Base-by-base conservation (phyloP, 345 rosid species). In the Rhizophora mangle region DNA sequence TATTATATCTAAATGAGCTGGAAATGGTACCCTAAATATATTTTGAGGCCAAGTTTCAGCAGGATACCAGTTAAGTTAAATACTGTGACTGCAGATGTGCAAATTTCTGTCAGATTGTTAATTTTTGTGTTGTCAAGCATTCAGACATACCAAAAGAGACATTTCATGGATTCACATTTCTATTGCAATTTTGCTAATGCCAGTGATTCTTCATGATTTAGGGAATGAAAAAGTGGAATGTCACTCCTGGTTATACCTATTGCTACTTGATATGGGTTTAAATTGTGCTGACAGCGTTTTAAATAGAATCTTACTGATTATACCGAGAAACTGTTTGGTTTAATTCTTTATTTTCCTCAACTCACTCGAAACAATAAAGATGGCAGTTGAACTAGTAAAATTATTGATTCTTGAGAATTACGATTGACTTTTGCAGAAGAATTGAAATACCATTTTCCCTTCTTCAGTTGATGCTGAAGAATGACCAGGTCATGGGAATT, bases 401-500 rank as follows among this genome's bases (percentile, higher is more conserved):
- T 68, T 54, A 59, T 60, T 21, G 60, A 56, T 43, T 24, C 22
- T 62, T 36, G 29, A 64, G 56, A 57, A 9, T 20, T 29, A 43
- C 16, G 32, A 34, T 58, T 9, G 58, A 13, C 34, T 60, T 58
- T 27, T 56, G 21, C 77, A 54, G 43, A 32, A 29, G 27, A 6
- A 63, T 36, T 68, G 62, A 51, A 52, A 26, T 56, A 1, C 21
- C 5, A 0, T 2, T 19, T 72, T 65, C 39, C 11, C 22, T 21
- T 57, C 53, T 73, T 65, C 74, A 91, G 99, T 78, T 87, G 74
- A 85, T 95, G 97, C 70, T 88, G 77, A 92, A 92, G 80, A 87
- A 84, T 73, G 93, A 95, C 36, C 78, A 52, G 73, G 84, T 79
- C 22, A 81, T 85, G 93, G 81, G 82, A 69, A 84, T 91, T 72